phyloP scores from a whole-genome alignment of 139 green algal species.

The Diplosphaera chodatii region DNA sequence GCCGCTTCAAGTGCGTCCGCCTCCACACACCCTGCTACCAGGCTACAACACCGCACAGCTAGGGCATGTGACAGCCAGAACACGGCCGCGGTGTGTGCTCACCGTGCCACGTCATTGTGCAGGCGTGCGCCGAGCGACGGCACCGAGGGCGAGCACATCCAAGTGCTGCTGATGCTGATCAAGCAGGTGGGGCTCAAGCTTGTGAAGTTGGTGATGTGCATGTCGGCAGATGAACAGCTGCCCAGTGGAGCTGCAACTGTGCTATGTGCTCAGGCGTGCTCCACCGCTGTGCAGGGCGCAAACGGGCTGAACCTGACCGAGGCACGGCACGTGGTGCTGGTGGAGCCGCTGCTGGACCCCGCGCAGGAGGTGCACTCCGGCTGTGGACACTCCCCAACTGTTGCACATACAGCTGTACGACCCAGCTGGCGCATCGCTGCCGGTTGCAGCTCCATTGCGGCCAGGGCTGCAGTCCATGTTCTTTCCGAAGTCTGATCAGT shows the following conservation, averaged over 20 bases:
- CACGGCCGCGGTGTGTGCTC: no score
- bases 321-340: slow-evolving; percentile 78
- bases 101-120: background rate
- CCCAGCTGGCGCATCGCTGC: no score
- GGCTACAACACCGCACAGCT: no score
- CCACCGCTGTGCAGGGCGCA: slow-evolving; percentile 37
- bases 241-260: no score
- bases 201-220: no score
- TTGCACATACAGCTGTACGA: background rate
- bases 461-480: no score
- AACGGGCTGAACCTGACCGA: slow-evolving; percentile 77
- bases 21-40: no score
- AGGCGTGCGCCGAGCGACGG: background rate
- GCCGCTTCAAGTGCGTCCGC: slow-evolving; percentile 49
- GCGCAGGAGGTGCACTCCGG: slow-evolving; percentile 18
- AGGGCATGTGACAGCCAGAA: no score
- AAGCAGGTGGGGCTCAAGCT: slow-evolving; percentile 6
- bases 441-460: no score
- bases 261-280: no score
- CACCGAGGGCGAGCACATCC: background rate
- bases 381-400: background rate
- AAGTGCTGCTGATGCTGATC: slow-evolving; percentile 71
- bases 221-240: no score
- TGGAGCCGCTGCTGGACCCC: slow-evolving; percentile 64
- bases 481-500: no score